Base-by-base conservation (phyloP, 2,329 filamentous ascomycete species). In the Colletotrichum lupini region DNA sequence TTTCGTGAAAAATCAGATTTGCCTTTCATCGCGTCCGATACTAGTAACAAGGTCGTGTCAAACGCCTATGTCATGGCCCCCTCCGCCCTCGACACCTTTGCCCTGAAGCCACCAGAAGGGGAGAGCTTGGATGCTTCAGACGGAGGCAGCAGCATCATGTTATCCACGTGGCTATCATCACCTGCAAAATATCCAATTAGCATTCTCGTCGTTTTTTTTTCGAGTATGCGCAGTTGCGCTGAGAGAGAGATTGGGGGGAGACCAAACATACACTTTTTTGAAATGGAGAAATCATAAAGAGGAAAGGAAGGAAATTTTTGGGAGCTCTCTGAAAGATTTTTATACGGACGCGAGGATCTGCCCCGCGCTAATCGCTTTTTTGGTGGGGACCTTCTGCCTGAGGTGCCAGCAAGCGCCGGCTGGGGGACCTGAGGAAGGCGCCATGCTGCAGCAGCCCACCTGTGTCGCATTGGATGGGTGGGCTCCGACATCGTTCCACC, bases 141-240 rank as follows among this genome's bases (percentile, higher is more conserved):
- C 86, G 88, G 85, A 87, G 88, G 87, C 88, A 93, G 89, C 88
- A 83, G 83, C 87, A 88, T 98, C 97, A 97, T 94, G 92, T 92
- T 87, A 85, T 92, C 92, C 97, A 98, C 96, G 91, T 94, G 91
- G 94, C 94, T 98, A 97, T 99, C 97, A 98, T 99, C 96, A 98
- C 97, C 95, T 98, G 80, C 3, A 63, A 62, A 74, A 77, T 67
- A 79, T 85, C 73, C 57, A 72, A 67, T 69, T 67, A 64, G 59
- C 30, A 57, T 35, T 49, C 37, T 49, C 22, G n/a, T 5, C 28
- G 32, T 4, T 59, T 5, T 14, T 4, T 5, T 14, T 4, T 59
- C 1, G 30, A 12, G 19, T n/a, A 16, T 8, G 32, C 30, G 69
- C 37, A 61, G 63, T 67, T 69, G 67, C 67, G 52, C 70, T 71